Percentiles rank a stretch among this genome's conserved stretches.
These are phyloP conservation scores for Mycosphaerelloides madeirae DNA, from an alignment of 2,329 filamentous ascomycete species.

Conservation along the genomic window DNA sequence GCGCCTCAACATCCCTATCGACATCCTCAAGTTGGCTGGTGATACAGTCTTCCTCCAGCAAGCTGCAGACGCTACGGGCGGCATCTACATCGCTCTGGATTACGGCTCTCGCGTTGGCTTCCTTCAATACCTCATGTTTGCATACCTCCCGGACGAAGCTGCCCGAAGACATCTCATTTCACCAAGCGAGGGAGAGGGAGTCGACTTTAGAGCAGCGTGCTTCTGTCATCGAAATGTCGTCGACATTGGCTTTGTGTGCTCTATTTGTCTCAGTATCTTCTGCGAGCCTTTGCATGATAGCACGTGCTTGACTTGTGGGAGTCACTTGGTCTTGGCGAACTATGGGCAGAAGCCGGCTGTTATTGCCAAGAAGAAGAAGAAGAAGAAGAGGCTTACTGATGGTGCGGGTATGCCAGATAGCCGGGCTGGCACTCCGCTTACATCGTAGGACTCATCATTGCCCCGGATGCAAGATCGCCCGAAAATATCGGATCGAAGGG, in stretches of 20 bases:
- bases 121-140: conserved; percentile 91
- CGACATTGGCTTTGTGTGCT: conserved; percentile 91
- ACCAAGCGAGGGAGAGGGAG: conserved; percentile 70
- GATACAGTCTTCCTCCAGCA: conserved; percentile 92
- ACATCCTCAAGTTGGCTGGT: conserved; percentile 80
- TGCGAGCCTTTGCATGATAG: conserved; percentile 62
- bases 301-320: conserved; percentile 79
- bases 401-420: conserved; percentile 27
- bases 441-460: conserved; percentile 8
- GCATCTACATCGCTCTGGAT: conserved; percentile 60
- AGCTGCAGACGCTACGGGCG: conserved; percentile 68
- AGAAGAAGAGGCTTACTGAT: conserved; percentile 61
- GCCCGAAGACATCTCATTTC: conserved; percentile 63
- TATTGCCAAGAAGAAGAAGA: conserved; percentile 66
- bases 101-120: conserved; percentile 51
- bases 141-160: conserved; percentile 70
- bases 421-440: conserved; percentile 27
- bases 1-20: conserved; percentile 80
- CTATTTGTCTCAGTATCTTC: conserved; percentile 92
- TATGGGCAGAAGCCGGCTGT: conserved; percentile 76
- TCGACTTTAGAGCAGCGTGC: conserved; percentile 96
- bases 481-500: no score
- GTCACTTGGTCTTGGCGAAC: conserved; percentile 67
- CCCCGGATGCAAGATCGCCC: no score
- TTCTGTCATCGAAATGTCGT: conserved; percentile 93